Evolutionary conservation across 768 basidiomycete species (phyloP).

Genomic region (Pisolithus orientalis): DNA sequence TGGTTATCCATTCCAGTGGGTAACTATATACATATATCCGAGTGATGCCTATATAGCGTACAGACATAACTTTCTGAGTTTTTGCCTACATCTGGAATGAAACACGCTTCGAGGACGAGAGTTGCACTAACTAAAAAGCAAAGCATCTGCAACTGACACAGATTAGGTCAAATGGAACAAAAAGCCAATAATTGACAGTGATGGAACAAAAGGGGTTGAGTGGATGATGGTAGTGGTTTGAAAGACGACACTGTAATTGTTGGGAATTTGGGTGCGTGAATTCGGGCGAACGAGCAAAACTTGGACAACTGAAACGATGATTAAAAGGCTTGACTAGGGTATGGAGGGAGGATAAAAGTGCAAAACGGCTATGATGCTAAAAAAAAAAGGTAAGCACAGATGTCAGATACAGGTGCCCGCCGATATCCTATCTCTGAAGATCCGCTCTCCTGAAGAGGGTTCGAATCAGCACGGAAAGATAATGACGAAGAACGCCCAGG

Average conservation of each 20-base stretch:
- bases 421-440: conserved; percentile 29
- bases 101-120: conserved; percentile 1
- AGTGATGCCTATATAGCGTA: conserved; percentile 19
- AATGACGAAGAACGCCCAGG: conserved; percentile 6
- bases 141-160: not conserved
- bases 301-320: conserved; percentile 6
- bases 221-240: not conserved
- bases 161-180: conserved; percentile 1
- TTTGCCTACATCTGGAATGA: conserved; percentile 19
- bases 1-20: conserved; percentile 23
- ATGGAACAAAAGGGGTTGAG: not conserved
- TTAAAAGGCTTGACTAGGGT: conserved; percentile 25
- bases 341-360: conserved; percentile 9
- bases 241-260: not conserved
- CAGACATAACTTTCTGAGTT: conserved; percentile 21
- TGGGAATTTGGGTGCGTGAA: not conserved
- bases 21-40: conserved; percentile 11
- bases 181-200: not conserved
- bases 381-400: not conserved
- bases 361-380: conserved; percentile 6
- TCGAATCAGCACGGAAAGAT: conserved; percentile 6
- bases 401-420: conserved; percentile 19
- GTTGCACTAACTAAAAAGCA: conserved; percentile 4
- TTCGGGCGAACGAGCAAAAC: not conserved
- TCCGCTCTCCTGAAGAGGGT: conserved; percentile 28